phyloP scores from a whole-genome alignment of 371 early-diverging fungal genomes.

The Smittium mucronatum region DNA sequence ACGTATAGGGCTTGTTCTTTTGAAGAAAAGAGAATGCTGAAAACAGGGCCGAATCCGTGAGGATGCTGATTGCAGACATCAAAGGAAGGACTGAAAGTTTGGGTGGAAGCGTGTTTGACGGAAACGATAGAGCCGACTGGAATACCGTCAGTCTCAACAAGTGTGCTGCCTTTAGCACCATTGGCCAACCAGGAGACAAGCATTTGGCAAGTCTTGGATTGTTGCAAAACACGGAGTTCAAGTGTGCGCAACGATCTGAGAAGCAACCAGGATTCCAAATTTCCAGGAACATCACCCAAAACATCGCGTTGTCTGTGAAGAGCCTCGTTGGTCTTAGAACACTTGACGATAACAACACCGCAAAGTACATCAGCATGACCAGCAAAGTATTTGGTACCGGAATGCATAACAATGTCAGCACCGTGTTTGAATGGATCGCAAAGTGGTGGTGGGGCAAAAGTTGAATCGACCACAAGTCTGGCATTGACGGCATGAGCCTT shows the following conservation, averaged over 20 bases:
- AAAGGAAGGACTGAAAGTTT: conserved; percentile 12
- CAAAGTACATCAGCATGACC: conserved; percentile 95
- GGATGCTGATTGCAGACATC: conserved; percentile 23
- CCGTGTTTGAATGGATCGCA: conserved; percentile 83
- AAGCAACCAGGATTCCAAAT: conserved; percentile 86
- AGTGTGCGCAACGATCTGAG: conserved; percentile 89
- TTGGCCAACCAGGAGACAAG: conserved; percentile 23
- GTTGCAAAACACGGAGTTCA: conserved; percentile 75
- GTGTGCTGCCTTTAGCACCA: conserved; percentile 13
- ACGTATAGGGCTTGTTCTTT: conserved; percentile 28
- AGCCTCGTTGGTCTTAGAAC: conserved; percentile 47
- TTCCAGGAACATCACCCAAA: conserved; percentile 76
- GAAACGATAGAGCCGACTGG: conserved; percentile 14
- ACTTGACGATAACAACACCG: conserved; percentile 76
- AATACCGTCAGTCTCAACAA: conserved; percentile 15
- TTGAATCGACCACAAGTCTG: conserved; percentile 79
- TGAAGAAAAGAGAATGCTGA: conserved; percentile 19
- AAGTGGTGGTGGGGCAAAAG: conserved; percentile 89
- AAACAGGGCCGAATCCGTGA: conserved; percentile 27
- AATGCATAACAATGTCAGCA: conserved; percentile 90
- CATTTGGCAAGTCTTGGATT: conserved; percentile 63
- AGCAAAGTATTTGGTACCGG: conserved; percentile 92
- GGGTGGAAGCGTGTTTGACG: conserved; percentile 24
- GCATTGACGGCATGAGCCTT: conserved; percentile 58
- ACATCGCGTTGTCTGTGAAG: conserved; percentile 73